Conservation (phyloP, 225 moss, liverwort and hornwort species). For the Sphagnum tenellum region DNA sequence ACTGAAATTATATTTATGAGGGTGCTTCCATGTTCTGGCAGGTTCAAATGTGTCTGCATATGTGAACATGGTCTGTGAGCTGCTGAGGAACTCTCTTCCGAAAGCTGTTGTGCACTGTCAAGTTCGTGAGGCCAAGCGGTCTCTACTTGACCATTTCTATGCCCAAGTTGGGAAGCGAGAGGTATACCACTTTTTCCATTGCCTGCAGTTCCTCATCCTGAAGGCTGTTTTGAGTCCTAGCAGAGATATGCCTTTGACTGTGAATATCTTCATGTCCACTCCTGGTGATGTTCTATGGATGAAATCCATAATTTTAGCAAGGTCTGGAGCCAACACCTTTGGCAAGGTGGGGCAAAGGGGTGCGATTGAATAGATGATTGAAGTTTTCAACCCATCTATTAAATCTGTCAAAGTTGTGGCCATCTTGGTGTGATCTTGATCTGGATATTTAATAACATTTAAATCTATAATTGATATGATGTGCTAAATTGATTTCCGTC, state of each 20-base stretch:
- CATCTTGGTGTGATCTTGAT: too few species aligned
- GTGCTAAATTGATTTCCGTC: too few species aligned
- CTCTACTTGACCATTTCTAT: conserved; percentile 49
- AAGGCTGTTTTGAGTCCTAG: not conserved
- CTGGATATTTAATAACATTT: too few species aligned
- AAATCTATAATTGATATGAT: too few species aligned
- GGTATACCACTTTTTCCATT: conserved; percentile 10
- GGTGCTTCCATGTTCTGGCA: conserved; percentile 4
- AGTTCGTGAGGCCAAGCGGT: conserved; percentile 62
- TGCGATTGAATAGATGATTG: too few species aligned
- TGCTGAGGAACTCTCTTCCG: conserved; percentile 43
- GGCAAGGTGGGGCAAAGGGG: too few species aligned
- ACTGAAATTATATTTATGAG: too few species aligned
- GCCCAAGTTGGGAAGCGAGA: conserved; percentile 60
- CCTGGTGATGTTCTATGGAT: not conserved
- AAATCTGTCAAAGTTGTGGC: too few species aligned
- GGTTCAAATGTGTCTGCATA: conserved; percentile 62
- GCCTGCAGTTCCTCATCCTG: not conserved
- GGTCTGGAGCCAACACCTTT: too few species aligned
- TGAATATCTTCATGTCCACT: not conserved
- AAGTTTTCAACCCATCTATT: too few species aligned
- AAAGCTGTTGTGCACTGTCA: conserved; percentile 61
- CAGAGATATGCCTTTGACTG: not conserved
- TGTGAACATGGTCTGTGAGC: conserved; percentile 40
- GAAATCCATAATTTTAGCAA: too few species aligned